A percentile compares a stretch with the other conserved stretches of the same genome.
Evolutionary conservation across 768 basidiomycete species (phyloP).

Genomic region (Lentinula guzmanii): DNA sequence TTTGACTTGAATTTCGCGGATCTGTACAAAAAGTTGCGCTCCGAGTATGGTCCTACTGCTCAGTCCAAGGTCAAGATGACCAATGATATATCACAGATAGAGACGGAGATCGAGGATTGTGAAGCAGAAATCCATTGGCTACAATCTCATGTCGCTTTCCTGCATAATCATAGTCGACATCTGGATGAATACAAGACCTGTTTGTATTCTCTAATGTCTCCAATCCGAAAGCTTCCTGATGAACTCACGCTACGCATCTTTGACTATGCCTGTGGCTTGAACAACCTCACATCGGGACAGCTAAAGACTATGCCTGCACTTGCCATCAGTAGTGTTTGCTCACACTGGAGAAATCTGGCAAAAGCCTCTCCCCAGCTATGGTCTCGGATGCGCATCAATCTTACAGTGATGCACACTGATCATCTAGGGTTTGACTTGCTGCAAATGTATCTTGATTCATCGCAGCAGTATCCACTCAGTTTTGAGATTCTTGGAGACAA

Average conservation of each 20-base stretch:
- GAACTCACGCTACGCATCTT: not conserved
- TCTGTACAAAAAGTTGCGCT: not conserved
- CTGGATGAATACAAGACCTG: not conserved
- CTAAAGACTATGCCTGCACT: not conserved
- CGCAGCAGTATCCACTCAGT: not conserved
- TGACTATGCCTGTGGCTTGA: not conserved
- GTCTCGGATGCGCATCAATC: not conserved
- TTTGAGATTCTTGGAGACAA: not conserved
- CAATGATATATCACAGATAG: not conserved
- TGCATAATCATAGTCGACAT: not conserved
- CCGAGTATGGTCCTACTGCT: not conserved
- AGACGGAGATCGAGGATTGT: not conserved
- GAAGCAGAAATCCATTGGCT: not conserved
- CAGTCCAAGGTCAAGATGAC: not conserved
- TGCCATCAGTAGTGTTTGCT: not conserved
- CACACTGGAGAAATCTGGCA: not conserved
- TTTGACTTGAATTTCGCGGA: not conserved
- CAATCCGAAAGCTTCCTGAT: not conserved
- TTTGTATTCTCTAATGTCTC: not conserved
- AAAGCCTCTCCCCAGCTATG: not conserved
- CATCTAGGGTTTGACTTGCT: not conserved
- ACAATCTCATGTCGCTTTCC: not conserved
- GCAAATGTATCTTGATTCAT: not conserved
- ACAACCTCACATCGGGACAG: not conserved
- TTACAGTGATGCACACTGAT: not conserved